Base-by-base conservation (phyloP, 345 rosid species). In the Salix dunnii region DNA sequence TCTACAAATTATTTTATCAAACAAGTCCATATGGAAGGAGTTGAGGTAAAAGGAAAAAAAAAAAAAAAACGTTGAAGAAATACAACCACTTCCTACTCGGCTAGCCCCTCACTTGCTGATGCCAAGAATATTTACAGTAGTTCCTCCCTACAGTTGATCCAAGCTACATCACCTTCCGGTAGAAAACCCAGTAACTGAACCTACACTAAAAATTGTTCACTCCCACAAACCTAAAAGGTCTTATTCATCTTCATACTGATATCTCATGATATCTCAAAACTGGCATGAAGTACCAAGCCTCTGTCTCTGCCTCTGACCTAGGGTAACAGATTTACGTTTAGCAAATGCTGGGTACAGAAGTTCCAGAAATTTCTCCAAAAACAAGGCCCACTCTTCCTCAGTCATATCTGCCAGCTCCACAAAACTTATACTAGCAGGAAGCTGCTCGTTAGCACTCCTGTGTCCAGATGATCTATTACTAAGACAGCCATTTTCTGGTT, bases 221-320 rank as follows among this genome's bases (percentile, higher is more conserved):
- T 73, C 74, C 83, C 76, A 60, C 82, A 76, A 76, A n/a, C 78
- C 78, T 42, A 70, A 65, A 74, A 40, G 20, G 67, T 74, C 55
- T 79, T 74, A 71, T 68, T 79, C 65, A 55, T 65, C 62, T 14
- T 38, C 42, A 18, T 35, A 23, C 62, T 38, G 48, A 43, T 60
- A 20, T 46, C 55, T 40, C 66, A n/a, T n/a, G n/a, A n/a, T 55
- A 48, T 60, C 20, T 93, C 97, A 94, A 96, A 96, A 94, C 94
- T 92, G 97, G 90, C 99, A 96, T 6, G 98, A 96, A 64, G 97
- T 94, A 48, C 99, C 98, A 7, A 96, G 97, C 92, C 98, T 92
- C 91, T 76, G 97, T 60, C 85, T 89, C 94, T 91, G 98, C 83
- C 87, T 92, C 89, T 87, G 94, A 53, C 94, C 92, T 72, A 82